phyloP scores from a whole-genome alignment of 2,329 filamentous ascomycete genomes.

The Iodosphaeria phyllophila region DNA sequence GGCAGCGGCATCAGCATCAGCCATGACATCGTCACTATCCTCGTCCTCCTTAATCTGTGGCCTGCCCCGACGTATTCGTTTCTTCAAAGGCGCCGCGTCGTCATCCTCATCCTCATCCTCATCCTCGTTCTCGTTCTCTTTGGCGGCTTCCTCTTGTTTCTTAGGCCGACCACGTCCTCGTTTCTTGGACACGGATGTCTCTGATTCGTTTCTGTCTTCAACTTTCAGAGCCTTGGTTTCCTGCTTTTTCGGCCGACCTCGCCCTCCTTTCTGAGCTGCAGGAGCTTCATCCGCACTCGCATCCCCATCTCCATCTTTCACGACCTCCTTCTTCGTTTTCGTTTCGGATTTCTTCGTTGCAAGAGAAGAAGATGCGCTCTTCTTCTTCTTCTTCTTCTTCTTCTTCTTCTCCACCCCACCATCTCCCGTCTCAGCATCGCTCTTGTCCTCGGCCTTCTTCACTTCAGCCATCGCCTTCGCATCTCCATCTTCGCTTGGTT shows the following conservation, averaged over 20 bases:
- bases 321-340: no score
- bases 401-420: constrained; percentile 7
- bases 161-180: no score
- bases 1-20: constrained; percentile 10
- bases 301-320: no score
- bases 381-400: constrained; percentile 13
- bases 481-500: constrained; percentile 5
- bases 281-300: no score
- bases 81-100: constrained; percentile 16
- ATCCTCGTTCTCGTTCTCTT: constrained; percentile 5
- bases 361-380: constrained; percentile 5
- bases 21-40: constrained; percentile 23
- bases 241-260: no score
- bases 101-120: constrained; percentile 14
- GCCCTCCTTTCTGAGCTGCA: no score
- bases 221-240: no score
- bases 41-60: constrained; percentile 32
- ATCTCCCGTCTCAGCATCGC: constrained; percentile 17
- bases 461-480: no score
- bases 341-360: no score
- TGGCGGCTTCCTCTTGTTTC: constrained; percentile 13
- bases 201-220: constrained; percentile 8
- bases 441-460: constrained; percentile 8
- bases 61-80: constrained; percentile 30
- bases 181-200: constrained; percentile 7